A percentile compares a stretch with the other conserved stretches of the same genome.
These are phyloP conservation scores for Phytophthora ramorum DNA, from an alignment of 352 stramenopile genomes.

Conservation along the genomic window DNA sequence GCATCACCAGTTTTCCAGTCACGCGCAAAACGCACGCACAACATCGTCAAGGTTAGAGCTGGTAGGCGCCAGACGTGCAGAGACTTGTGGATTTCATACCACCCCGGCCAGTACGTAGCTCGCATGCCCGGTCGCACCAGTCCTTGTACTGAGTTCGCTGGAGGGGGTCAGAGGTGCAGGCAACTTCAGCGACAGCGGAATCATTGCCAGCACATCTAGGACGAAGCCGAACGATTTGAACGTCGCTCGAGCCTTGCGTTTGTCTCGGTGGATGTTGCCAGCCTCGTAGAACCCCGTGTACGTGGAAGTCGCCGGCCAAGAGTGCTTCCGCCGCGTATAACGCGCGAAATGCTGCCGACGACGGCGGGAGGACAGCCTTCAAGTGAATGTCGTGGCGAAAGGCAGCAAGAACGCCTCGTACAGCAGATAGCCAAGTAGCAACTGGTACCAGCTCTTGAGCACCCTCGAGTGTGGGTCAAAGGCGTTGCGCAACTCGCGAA, in stretches of 20 bases:
- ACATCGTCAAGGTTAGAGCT: conserved; percentile 55
- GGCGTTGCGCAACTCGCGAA: no score
- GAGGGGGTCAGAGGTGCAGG: background rate
- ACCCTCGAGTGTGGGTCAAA: no score
- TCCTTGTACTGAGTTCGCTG: background rate
- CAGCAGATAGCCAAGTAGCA: no score
- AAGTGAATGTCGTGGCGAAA: no score
- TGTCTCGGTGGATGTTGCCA: conserved; percentile 56
- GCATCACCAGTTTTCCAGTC: conserved; percentile 7
- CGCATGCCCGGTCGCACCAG: background rate
- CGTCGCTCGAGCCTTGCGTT: conserved; percentile 40
- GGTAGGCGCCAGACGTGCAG: conserved; percentile 5
- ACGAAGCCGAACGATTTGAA: conserved; percentile 61
- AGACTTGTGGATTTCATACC: conserved; percentile 48
- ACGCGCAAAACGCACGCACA: no score
- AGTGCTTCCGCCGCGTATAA: no score
- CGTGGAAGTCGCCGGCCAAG: no score
- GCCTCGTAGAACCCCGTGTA: no score
- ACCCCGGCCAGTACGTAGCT: conserved; percentile 6
- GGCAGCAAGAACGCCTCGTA: no score
- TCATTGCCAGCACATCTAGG: conserved; percentile 46
- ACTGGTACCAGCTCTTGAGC: no score
- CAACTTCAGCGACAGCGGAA: conserved; percentile 51
- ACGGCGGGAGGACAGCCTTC: no score
- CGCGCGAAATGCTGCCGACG: no score